Base-by-base conservation (phyloP, 306 rosid genomes). In the Acacia acuminata region DNA sequence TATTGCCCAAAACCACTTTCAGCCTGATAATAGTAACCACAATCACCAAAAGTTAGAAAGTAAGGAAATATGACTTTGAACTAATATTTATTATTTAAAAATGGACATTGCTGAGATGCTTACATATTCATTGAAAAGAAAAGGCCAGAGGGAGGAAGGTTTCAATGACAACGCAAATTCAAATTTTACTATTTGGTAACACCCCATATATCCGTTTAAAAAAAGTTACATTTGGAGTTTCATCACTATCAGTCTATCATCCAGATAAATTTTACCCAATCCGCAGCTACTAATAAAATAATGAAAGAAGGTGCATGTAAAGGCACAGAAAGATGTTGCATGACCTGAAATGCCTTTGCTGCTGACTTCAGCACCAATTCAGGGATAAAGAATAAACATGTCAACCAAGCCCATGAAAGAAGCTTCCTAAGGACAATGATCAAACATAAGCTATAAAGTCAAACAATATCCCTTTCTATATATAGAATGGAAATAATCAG, bases 401-500 rank as follows among this genome's bases (percentile, higher is more conserved):
- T 95, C 85, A 95, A 87, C 99, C 99, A 93, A 17, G 94, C 99
- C 99, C 98, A 93, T 17, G 96, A 93, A 84, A 95, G 94, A 85
- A 95, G 99, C 88, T 93, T 95, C 99, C 99, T 95, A 68, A 73
- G 60, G 84, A 69, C 84, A 81, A 84, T 64, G 87, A 86, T 75
- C 69, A 58, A 64, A 81, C 64, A 84, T 75, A 51, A 77, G 65
- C 77, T 43, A 71, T 63, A 72, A 30, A 64, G 51, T 81, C 42
- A 71, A 88, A 73, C 42, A 67, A 72, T 53, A 43, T n/a, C 81
- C 75, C 50, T 77, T 55, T 83, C 77, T 80, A 80, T 34, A 73
- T 60, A 79, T 56, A 17, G 74, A 77, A 84, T 67, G 69, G 61
- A 71, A 27, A 83, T 50, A 89, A 64, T 17, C 16, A n/a, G 30